phyloP scores from a whole-genome alignment of 495 filamentous ascomycete species.

The Acidiella bohemica region DNA sequence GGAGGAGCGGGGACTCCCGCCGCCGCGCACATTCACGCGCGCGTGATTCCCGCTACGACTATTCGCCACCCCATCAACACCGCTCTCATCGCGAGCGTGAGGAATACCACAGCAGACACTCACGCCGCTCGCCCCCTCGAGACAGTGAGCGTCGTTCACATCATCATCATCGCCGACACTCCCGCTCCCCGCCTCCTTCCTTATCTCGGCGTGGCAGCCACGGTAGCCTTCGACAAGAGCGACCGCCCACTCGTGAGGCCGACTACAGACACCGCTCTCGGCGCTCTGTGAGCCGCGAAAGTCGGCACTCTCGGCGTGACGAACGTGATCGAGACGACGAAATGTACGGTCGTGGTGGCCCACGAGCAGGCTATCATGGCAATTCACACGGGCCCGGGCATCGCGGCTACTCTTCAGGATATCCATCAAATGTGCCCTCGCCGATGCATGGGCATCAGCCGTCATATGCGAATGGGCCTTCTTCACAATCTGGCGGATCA shows the following conservation, averaged over 20 bases:
- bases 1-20: no score
- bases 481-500: constrained; percentile 25
- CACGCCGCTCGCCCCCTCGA: not conserved
- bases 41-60: not conserved
- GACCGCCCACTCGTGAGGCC: not conserved
- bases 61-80: constrained; percentile 2
- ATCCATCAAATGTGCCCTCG: constrained; percentile 30
- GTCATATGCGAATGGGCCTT: constrained; percentile 7
- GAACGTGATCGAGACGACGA: constrained; percentile 10
- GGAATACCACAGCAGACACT: not conserved
- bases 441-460: constrained; percentile 9
- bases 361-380: constrained; percentile 22
- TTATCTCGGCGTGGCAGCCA: not conserved
- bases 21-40: not conserved
- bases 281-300: constrained; percentile 10
- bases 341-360: constrained; percentile 16
- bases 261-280: not conserved
- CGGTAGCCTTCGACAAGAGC: not conserved
- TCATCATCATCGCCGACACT: not conserved
- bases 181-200: constrained; percentile 5
- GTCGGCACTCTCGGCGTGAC: not conserved
- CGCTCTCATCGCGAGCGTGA: constrained; percentile 3
- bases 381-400: constrained; percentile 39
- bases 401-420: constrained; percentile 30
- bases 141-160: not conserved